Base-by-base conservation (phyloP, 1,139 yeast genomes). In the Blastobotrys raffinosifermentans region DNA sequence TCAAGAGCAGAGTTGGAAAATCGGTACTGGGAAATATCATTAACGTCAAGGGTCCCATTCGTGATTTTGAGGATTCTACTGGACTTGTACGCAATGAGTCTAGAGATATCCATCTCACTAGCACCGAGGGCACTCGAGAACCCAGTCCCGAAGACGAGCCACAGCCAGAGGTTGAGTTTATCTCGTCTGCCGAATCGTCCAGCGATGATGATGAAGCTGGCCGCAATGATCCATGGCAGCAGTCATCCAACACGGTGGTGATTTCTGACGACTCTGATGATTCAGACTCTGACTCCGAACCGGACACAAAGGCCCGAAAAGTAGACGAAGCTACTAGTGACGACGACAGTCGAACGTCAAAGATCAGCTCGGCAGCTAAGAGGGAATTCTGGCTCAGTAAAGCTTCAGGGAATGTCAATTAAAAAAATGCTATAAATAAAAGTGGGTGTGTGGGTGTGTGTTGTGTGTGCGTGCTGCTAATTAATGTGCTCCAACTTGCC, bases 41-140 rank as follows among this genome's bases (percentile, higher is more conserved):
- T 44, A 78, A 77, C 52, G 80, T 77, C 55, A 75, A 72, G 44
- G 95, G 95, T 2, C 77, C 76, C 43, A 77, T 72, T 49, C 69
- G 96, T 60, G 89, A 83, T 55, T 85, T 85, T 57, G 74, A 73
- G 37, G 95, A 85, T 58, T 94, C 84, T 37, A 70, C 94, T 55
- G 66, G 64, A 31, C n/a, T n/a, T n/a, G n/a, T n/a, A n/a, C n/a
- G n/a, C n/a, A n/a, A n/a, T n/a, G n/a, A n/a, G n/a, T n/a, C n/a
- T n/a, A n/a, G n/a, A n/a, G n/a, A n/a, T n/a, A n/a, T n/a, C n/a
- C n/a, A n/a, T n/a, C n/a, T n/a, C n/a, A n/a, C n/a, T n/a, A n/a
- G n/a, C n/a, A n/a, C n/a, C n/a, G n/a, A n/a, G n/a, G n/a, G n/a
- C n/a, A n/a, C n/a, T n/a, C n/a, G n/a, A n/a, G n/a, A n/a, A n/a